These are phyloP conservation scores for Xylaria sp. DNA, from an alignment of 2,329 filamentous ascomycete species.

Conservation along the genomic window DNA sequence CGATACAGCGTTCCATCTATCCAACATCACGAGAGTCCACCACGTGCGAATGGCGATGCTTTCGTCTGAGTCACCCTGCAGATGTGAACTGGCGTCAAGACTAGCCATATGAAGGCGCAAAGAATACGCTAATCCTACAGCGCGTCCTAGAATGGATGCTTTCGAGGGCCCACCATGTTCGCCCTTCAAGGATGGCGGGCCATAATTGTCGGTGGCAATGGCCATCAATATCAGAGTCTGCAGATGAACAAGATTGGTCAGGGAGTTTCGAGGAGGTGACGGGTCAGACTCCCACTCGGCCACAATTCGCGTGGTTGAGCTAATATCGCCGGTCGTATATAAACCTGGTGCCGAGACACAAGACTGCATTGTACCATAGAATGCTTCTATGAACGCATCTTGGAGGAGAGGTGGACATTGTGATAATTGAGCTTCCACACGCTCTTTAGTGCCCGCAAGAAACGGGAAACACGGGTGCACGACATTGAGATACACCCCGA, in stretches of 20 bases:
- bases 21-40: slow-evolving; percentile 77
- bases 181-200: slow-evolving; percentile 54
- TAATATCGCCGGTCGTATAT: slow-evolving; percentile 55
- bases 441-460: slow-evolving; percentile 65
- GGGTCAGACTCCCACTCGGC: slow-evolving; percentile 62
- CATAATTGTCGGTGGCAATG: slow-evolving; percentile 70
- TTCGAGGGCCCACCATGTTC: slow-evolving; percentile 59
- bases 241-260: slow-evolving; percentile 66
- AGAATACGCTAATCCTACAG: slow-evolving; percentile 71
- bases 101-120: slow-evolving; percentile 67
- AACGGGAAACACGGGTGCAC: slow-evolving; percentile 76
- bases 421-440: slow-evolving; percentile 65
- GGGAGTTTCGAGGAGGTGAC: slow-evolving; percentile 50
- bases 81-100: slow-evolving; percentile 52
- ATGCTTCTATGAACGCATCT: slow-evolving; percentile 71
- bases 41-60: slow-evolving; percentile 72
- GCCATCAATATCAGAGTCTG: slow-evolving; percentile 74
- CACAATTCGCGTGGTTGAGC: slow-evolving; percentile 59
- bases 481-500: slow-evolving; percentile 66
- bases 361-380: slow-evolving; percentile 68
- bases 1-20: slow-evolving; percentile 78
- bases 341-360: slow-evolving; percentile 54
- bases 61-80: slow-evolving; percentile 60
- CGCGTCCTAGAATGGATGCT: slow-evolving; percentile 68
- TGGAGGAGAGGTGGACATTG: slow-evolving; percentile 66